Evolutionary conservation across 2,329 filamentous ascomycete species (phyloP).

Genomic region (Gnomoniopsis smithogilvyi): DNA sequence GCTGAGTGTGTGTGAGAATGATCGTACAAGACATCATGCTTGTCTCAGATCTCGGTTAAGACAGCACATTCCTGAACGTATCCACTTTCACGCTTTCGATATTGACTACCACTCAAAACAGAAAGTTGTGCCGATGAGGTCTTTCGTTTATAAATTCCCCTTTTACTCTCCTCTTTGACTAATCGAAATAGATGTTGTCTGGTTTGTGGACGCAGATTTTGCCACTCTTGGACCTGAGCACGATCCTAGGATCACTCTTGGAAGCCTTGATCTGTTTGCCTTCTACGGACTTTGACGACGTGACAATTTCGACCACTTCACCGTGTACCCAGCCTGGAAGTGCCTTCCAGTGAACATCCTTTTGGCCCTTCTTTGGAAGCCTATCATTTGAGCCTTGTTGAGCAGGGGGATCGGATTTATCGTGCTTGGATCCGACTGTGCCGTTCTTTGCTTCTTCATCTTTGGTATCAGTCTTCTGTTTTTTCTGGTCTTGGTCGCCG

Average conservation of each 20-base stretch:
- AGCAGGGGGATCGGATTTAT: constrained; percentile 8
- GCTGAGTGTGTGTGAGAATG: too few species aligned
- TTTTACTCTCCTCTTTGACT: not conserved
- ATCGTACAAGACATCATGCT: too few species aligned
- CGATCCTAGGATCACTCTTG: constrained; percentile 15
- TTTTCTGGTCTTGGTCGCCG: not conserved
- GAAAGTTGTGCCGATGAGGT: too few species aligned
- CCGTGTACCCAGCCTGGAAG: constrained; percentile 17
- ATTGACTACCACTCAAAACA: too few species aligned
- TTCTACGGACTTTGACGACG: constrained; percentile 9
- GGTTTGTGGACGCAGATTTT: constrained; percentile 20
- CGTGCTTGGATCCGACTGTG: constrained; percentile 19
- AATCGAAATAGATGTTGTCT: constrained; percentile 30
- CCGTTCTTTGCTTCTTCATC: not conserved
- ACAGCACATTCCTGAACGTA: too few species aligned
- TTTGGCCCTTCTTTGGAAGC: constrained; percentile 14
- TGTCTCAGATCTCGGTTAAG: too few species aligned
- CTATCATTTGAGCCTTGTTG: constrained; percentile 12
- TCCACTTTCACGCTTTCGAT: too few species aligned
- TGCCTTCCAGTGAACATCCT: constrained; percentile 16
- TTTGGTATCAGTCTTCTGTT: not conserved
- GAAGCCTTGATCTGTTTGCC: constrained; percentile 18
- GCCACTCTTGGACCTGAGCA: constrained; percentile 12
- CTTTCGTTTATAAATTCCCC: too few species aligned
- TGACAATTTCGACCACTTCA: constrained; percentile 18